phyloP scores from a whole-genome alignment of 768 basidiomycete genomes.

The Butyriboletus loyo region DNA sequence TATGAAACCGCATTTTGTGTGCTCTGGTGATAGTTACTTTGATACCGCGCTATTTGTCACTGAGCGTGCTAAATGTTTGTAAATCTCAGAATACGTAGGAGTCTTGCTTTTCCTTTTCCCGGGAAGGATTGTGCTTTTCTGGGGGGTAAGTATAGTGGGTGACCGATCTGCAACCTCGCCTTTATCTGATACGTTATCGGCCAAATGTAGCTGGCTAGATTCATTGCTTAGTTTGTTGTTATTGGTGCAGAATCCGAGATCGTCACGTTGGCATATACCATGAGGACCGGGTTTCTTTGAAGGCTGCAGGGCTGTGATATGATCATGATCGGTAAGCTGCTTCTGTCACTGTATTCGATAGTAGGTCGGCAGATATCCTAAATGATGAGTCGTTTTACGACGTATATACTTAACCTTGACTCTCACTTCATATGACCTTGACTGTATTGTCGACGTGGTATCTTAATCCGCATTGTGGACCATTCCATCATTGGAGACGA shows the following conservation, averaged over 20 bases:
- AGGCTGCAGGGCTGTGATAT: too few species aligned
- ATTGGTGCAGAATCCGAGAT: background rate
- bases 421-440: too few species aligned
- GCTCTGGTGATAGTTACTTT: background rate
- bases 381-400: too few species aligned
- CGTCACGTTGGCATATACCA: background rate
- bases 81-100: background rate
- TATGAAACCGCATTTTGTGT: background rate
- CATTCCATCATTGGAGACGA: too few species aligned
- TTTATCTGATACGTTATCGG: background rate
- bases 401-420: too few species aligned
- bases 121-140: background rate
- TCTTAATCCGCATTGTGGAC: too few species aligned
- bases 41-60: background rate
- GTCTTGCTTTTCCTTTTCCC: background rate
- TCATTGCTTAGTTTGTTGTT: background rate
- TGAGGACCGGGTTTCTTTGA: background rate
- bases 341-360: too few species aligned
- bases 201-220: background rate
- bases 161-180: background rate
- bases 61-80: background rate
- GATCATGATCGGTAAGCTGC: too few species aligned
- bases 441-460: too few species aligned
- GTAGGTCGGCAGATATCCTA: too few species aligned
- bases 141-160: background rate